Percentiles rank a stretch among this genome's conserved stretches.
These are phyloP conservation scores for Shiraia bambusicola DNA, from an alignment of 2,329 filamentous ascomycete species.

Conservation along the genomic window DNA sequence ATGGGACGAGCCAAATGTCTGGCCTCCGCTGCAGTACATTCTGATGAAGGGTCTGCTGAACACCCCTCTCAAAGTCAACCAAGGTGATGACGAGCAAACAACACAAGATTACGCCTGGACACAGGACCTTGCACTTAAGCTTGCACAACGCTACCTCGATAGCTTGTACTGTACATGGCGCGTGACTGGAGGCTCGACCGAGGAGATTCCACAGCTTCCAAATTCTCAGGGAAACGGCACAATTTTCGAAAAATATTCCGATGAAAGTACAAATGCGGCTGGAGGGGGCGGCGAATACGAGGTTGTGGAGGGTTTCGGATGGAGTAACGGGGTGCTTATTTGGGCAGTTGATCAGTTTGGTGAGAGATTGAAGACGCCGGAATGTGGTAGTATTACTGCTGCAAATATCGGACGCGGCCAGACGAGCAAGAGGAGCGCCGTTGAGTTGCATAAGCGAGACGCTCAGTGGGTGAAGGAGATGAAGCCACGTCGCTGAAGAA, in stretches of 20 bases:
- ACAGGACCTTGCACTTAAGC: conserved; percentile 57
- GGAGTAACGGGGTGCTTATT: conserved; percentile 69
- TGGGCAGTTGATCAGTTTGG: conserved; percentile 66
- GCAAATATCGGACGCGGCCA: conserved; percentile 17
- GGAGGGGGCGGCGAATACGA: conserved; percentile 69
- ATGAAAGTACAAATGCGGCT: conserved; percentile 60
- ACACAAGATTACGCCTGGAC: conserved; percentile 52
- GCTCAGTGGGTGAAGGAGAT: conserved; percentile 36
- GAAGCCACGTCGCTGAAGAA: conserved; percentile 1
- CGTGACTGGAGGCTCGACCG: conserved; percentile 64
- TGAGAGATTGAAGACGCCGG: conserved; percentile 55
- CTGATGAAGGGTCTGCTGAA: conserved; percentile 63
- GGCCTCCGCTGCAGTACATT: conserved; percentile 67
- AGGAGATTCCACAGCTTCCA: conserved; percentile 23
- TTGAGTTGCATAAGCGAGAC: conserved; percentile 34
- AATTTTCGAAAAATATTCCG: conserved; percentile 71
- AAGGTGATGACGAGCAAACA: conserved; percentile 49
- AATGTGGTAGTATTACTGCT: conserved; percentile 44
- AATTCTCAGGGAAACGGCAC: conserved; percentile 56
- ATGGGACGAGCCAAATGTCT: conserved; percentile 71
- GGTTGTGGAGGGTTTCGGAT: conserved; percentile 70
- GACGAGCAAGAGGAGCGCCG: conserved; percentile 35
- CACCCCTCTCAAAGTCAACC: conserved; percentile 59
- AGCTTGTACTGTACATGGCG: conserved; percentile 71
- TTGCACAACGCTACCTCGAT: conserved; percentile 68